Percentiles rank a stretch among this genome's conserved stretches.
These are phyloP conservation scores for Solanum dulcamara DNA, from an alignment of 257 asterid species.

Conservation along the genomic window DNA sequence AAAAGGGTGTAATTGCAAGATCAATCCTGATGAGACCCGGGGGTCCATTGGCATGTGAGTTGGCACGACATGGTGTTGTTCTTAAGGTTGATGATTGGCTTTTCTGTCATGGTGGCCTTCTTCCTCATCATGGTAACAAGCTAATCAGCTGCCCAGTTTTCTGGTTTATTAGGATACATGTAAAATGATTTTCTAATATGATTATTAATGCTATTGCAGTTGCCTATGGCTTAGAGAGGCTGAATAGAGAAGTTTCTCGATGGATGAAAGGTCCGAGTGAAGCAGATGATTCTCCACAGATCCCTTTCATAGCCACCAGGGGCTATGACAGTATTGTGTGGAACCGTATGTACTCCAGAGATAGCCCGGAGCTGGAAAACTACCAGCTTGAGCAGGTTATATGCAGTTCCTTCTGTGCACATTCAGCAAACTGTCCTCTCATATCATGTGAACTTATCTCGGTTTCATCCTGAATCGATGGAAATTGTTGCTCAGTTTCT, in stretches of 20 bases:
- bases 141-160: not conserved
- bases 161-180: not conserved
- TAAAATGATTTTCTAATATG: not conserved
- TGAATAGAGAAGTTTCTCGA: constrained; percentile 69
- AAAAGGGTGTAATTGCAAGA: constrained; percentile 86
- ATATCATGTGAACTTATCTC: not conserved
- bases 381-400: constrained; percentile 61
- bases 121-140: constrained; percentile 86
- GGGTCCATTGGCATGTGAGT: constrained; percentile 80
- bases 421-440: not conserved
- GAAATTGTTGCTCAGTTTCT: not conserved
- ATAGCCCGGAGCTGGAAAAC: constrained; percentile 42
- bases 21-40: constrained; percentile 84
- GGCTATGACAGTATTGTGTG: constrained; percentile 97
- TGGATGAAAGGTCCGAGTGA: constrained; percentile 76
- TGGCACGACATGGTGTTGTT: constrained; percentile 71
- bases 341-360: constrained; percentile 91
- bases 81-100: constrained; percentile 91
- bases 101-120: constrained; percentile 96
- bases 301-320: constrained; percentile 78
- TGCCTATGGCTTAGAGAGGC: constrained; percentile 72
- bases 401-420: not conserved
- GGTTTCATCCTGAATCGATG: not conserved
- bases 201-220: constrained; percentile 32
- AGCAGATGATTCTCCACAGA: constrained; percentile 29